Conservation (phyloP, 805 yeast genomes). For the Tetrapisispora fleetii region DNA sequence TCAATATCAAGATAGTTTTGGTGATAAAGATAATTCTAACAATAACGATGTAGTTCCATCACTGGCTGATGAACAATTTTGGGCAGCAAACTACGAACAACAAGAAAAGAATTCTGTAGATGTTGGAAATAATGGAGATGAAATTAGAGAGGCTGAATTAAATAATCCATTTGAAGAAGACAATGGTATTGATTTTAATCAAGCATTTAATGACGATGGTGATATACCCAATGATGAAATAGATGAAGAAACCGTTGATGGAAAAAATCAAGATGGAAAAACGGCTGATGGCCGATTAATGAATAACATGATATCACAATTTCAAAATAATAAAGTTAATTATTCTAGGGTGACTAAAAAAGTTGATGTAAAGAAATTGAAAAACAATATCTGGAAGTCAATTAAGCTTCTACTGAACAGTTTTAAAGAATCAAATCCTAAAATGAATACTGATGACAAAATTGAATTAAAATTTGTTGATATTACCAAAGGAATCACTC, state of each 20-base stretch:
- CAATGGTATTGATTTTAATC: slow-evolving; percentile 28
- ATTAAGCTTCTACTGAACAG: slow-evolving; percentile 23
- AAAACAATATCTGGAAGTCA: slow-evolving; percentile 66
- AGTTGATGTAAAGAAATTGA: slow-evolving; percentile 64
- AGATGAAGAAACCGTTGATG: slow-evolving; percentile 3
- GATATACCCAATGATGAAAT: slow-evolving; percentile 26
- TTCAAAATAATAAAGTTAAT: slow-evolving; percentile 32
- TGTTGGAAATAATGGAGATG: slow-evolving; percentile 17
- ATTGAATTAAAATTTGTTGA: slow-evolving; percentile 32
- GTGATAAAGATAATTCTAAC: neutral
- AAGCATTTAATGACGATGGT: slow-evolving; percentile 27
- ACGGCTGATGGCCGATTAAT: slow-evolving; percentile 4
- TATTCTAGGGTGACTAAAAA: slow-evolving; percentile 68
- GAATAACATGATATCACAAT: neutral
- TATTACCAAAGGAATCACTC: slow-evolving; percentile 40
- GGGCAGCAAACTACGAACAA: slow-evolving; percentile 55
- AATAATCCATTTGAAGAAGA: slow-evolving; percentile 32
- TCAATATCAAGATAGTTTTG: neutral
- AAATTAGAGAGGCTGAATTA: slow-evolving; percentile 13
- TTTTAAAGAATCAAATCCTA: slow-evolving; percentile 4
- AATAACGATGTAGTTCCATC: slow-evolving; percentile 19
- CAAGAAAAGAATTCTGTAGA: slow-evolving; percentile 27
- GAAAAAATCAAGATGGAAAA: neutral
- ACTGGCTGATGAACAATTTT: slow-evolving; percentile 55
- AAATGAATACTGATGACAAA: neutral